Base-by-base conservation (phyloP, 202 grass and related monocot genomes). In the Zoysia matrella region DNA sequence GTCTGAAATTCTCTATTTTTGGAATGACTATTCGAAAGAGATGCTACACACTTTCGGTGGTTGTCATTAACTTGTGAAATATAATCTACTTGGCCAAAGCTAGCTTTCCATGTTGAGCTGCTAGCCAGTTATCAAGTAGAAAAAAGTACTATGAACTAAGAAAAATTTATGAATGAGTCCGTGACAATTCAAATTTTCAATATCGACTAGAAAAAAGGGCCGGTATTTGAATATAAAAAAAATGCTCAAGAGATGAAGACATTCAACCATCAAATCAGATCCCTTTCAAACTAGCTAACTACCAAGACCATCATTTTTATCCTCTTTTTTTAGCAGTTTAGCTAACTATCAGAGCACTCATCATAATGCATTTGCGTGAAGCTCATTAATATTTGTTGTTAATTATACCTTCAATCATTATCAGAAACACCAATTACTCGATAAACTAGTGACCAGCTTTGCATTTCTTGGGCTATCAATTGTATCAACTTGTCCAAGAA, bases 321-420 rank as follows among this genome's bases (percentile, higher is more conserved):
- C 22, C 22, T 30, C 22, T 30, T 30, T 30, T 30, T 30, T 30
- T 30, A 30, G 22, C 22, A 30, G 22, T 30, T 30, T 47, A 47
- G 9, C 53, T 30, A 85, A 69, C 11, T 49, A 16, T 4, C 47
- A 36, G 51, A 46, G 48, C 22, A 10, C 1, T 72, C 22, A 71
- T 49, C 6, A 80, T 46, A 57, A 30, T 13, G 55, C 41, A 44
- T 15, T 4, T 14, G 63, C 6, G 30, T 30, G 56, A 47, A 3
- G 9, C 51, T 76, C 60, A 74, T 78, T 86, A 86, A 78, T 86
- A 68, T 7, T 61, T 69, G 63, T 30, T 30, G 40, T 79, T 69
- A 64, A 63, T 43, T 30, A 47, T 2, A 62, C 4, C 7, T 47
- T 2, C n/a, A 15, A 74, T 53, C 47, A 69, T 62, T 60, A 77